These are phyloP conservation scores for Ganoderma leucocontextum DNA, from an alignment of 1,284 basidiomycete genomes.

Conservation along the genomic window DNA sequence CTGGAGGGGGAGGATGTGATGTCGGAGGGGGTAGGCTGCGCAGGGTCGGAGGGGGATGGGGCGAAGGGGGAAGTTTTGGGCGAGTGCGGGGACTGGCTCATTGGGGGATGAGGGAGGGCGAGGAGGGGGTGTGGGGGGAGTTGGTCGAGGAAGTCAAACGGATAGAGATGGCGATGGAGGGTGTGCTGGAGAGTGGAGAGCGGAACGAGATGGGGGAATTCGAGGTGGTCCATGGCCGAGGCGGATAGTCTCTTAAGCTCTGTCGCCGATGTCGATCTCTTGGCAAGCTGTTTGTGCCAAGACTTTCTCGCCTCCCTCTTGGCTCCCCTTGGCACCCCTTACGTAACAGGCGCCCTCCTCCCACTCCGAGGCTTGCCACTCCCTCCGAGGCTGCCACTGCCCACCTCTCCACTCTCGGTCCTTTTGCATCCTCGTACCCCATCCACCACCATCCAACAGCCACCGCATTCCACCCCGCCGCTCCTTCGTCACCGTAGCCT, in stretches of 20 bases:
- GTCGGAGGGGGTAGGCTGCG: constrained; percentile 22
- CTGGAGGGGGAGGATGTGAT: constrained; percentile 17
- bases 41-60: constrained; percentile 32
- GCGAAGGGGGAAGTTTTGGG: constrained; percentile 22
- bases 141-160: constrained; percentile 32
- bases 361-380: too few relatives aligned
- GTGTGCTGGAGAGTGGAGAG: constrained; percentile 42
- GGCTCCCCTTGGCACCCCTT: constrained; percentile 31
- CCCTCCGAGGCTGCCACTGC: background rate
- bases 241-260: constrained; percentile 34
- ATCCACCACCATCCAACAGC: background rate
- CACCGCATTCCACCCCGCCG: background rate
- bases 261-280: constrained; percentile 41
- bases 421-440: background rate
- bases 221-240: constrained; percentile 34
- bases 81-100: constrained; percentile 31
- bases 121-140: constrained; percentile 12
- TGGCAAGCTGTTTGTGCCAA: constrained; percentile 36
- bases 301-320: constrained; percentile 28
- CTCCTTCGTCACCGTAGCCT: background rate
- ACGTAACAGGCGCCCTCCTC: constrained; percentile 19
- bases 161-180: constrained; percentile 41
- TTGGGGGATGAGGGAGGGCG: constrained; percentile 17
- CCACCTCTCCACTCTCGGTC: background rate
- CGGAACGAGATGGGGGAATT: constrained; percentile 41